A percentile compares a stretch with the other conserved stretches of the same genome.
phyloP scores from a whole-genome alignment of 176 grass and related monocot species.

The Pontederia crassipes region DNA sequence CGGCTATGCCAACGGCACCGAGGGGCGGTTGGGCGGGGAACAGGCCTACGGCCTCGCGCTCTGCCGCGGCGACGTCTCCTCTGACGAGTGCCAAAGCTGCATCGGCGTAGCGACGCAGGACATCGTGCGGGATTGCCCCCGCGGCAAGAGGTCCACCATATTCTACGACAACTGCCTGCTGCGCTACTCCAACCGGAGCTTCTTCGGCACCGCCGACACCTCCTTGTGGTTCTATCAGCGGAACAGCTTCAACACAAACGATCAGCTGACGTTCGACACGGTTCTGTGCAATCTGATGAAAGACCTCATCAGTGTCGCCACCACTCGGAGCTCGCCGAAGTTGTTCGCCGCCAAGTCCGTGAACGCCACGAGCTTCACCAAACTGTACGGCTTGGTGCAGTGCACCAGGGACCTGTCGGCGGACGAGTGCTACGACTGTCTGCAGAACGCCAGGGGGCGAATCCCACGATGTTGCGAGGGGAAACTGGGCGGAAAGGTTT shows the following conservation, averaged over 20 bases:
- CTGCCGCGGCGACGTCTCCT: constrained; percentile 39
- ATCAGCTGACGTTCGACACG: background rate
- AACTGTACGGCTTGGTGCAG: background rate
- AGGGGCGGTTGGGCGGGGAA: background rate
- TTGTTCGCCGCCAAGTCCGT: too few species aligned
- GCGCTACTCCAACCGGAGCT: constrained; percentile 24
- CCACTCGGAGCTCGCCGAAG: too few species aligned
- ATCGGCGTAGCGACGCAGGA: background rate
- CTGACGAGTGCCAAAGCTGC: constrained; percentile 28
- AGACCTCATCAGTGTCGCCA: background rate
- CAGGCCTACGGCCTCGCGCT: constrained; percentile 30
- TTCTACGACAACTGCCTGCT: constrained; percentile 42
- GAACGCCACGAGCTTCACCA: too few species aligned
- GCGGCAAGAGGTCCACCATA: constrained; percentile 13
- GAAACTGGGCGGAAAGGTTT: background rate
- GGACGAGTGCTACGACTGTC: constrained; percentile 32
- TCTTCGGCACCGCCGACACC: constrained; percentile 23
- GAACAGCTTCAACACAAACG: background rate
- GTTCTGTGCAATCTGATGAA: constrained; percentile 18
- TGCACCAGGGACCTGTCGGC: constrained; percentile 39
- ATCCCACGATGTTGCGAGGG: constrained; percentile 12
- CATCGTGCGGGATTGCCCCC: constrained; percentile 9
- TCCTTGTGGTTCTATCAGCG: background rate
- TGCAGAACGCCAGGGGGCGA: rapidly evolving
- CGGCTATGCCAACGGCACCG: constrained; percentile 16